Base-by-base conservation (phyloP, 179 eudicot species). In the Nepenthes alata region DNA sequence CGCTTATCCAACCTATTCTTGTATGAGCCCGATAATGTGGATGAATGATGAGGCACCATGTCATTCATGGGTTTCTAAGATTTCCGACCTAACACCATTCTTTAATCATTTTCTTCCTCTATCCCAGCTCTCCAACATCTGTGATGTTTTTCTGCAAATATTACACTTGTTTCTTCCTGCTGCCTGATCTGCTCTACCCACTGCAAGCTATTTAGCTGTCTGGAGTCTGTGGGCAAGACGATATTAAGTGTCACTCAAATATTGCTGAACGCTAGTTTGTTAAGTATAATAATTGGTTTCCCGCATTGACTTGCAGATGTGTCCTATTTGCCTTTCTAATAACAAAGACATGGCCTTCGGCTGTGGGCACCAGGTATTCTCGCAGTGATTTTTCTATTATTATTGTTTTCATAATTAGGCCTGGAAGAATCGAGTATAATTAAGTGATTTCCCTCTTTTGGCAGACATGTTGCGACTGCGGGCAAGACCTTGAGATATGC, bases 311-410 rank as follows among this genome's bases (percentile, higher is more conserved):
- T 8, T 34, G 47, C 72, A 79, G 83, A 71, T 76, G 41, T 79
- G 83, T 66, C 83, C 83, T 61, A 76, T 79, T 35, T 79, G 83
- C 76, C 70, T 76, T 25, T 65, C 78, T 41, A 76, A 66, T 47
- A 72, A 72, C 53, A 79, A 76, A 55, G 80, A 79, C 44, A 76
- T 79, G 83, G 83, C 83, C 49, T 79, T 79, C n/a, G 83, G 80
- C 35, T 79, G 83, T 58, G 83, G 83, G 51, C 83, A 79, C 62
- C 83, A 79, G 83, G 83, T 79, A 76, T 8, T 16, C 34, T 57
- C 6, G 0, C 3, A 10, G 13, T 35, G 6, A 12, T 13, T 4
- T 45, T 45, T 34, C 55, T 11, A 35, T 10, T 15, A 10, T 16
- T 5, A 6, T 3, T 41, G 8, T 60, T 15, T 47, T 14, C 10